phyloP scores from a whole-genome alignment of 1,139 yeast species.

The Pichia cactophila region DNA sequence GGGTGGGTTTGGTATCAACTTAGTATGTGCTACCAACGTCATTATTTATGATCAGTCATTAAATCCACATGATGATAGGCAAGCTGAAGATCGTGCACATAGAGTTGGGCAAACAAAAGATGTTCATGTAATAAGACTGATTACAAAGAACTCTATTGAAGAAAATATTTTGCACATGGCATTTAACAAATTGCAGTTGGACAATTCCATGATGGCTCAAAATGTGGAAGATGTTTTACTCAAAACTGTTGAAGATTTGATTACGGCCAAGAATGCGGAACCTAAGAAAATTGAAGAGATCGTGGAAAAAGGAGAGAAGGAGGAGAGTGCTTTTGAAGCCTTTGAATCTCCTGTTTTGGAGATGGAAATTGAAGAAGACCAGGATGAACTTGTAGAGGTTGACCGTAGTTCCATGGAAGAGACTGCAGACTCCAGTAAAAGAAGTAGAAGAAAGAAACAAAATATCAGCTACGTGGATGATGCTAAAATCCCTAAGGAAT shows the following conservation, averaged over 20 bases:
- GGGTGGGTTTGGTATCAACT: slow-evolving; percentile 95
- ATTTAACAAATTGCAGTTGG: slow-evolving; percentile 83
- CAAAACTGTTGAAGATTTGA: slow-evolving; percentile 43
- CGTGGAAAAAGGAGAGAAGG: neutral
- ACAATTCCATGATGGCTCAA: slow-evolving; percentile 53
- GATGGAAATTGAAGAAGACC: slow-evolving; percentile 4
- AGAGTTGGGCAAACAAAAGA: slow-evolving; percentile 96
- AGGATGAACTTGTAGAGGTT: slow-evolving; percentile 1
- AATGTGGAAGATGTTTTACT: slow-evolving; percentile 48
- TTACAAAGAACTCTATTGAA: slow-evolving; percentile 72
- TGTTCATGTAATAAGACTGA: slow-evolving; percentile 87
- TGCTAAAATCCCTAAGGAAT: neutral
- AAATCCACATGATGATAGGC: slow-evolving; percentile 97
- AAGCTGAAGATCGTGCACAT: slow-evolving; percentile 98
- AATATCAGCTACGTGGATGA: slow-evolving; percentile 9
- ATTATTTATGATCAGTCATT: slow-evolving; percentile 88
- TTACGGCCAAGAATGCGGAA: slow-evolving; percentile 25
- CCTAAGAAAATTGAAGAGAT: neutral
- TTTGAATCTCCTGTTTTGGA: slow-evolving; percentile 9
- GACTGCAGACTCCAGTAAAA: neutral
- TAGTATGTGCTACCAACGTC: slow-evolving; percentile 92
- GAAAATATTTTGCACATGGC: slow-evolving; percentile 84
- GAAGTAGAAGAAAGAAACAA: slow-evolving; percentile 3
- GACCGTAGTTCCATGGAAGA: slow-evolving; percentile 4
- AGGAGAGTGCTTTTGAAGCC: slow-evolving; percentile 11